These are phyloP conservation scores for Cerioporus squamosus DNA, from an alignment of 1,284 basidiomycete species.

Conservation along the genomic window DNA sequence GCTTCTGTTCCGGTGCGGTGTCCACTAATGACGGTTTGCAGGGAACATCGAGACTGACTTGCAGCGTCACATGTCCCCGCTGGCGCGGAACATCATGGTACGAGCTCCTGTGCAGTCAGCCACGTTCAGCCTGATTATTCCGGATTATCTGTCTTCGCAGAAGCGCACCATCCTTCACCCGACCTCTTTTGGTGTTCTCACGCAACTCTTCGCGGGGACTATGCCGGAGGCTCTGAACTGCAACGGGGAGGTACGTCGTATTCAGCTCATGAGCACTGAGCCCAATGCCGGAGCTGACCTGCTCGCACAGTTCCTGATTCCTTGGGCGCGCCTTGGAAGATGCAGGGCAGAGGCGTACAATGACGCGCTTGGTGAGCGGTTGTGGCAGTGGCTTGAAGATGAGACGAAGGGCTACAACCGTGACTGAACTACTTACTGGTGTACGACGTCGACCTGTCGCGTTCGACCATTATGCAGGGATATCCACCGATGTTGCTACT, in stretches of 20 bases:
- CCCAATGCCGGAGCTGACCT: background rate
- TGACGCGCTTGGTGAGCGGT: conserved; percentile 36
- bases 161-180: conserved; percentile 16
- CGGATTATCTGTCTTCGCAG: background rate
- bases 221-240: conserved; percentile 27
- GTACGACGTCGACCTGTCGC: too few species aligned
- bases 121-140: background rate
- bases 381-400: conserved; percentile 50
- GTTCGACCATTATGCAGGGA: too few species aligned
- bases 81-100: conserved; percentile 15
- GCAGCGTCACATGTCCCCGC: conserved; percentile 9
- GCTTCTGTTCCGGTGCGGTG: background rate
- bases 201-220: conserved; percentile 30
- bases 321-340: conserved; percentile 45
- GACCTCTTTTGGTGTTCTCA: conserved; percentile 26
- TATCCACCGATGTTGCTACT: too few species aligned
- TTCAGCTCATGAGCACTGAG: background rate
- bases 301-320: background rate
- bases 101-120: background rate
- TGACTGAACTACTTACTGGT: too few species aligned
- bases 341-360: conserved; percentile 39
- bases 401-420: conserved; percentile 41
- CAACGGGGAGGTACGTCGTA: conserved; percentile 26
- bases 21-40: background rate
- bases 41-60: conserved; percentile 25